phyloP scores from a whole-genome alignment of 345 rosid genomes.

The Aurinia saxatilis region DNA sequence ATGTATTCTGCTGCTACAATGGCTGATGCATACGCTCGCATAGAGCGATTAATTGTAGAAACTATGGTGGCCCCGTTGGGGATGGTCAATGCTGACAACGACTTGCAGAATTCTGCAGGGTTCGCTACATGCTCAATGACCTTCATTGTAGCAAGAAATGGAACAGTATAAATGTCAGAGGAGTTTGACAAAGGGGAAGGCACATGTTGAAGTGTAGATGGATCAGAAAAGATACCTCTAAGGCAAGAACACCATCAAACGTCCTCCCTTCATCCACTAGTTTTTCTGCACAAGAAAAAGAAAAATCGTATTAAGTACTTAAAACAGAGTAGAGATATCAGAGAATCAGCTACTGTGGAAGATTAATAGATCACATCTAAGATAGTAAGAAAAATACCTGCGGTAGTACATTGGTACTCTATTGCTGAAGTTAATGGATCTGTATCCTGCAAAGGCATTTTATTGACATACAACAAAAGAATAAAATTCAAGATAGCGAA shows the following conservation, averaged over 20 bases:
- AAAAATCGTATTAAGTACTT: not conserved
- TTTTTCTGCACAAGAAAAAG: conserved; percentile 45
- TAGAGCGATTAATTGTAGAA: conserved; percentile 79
- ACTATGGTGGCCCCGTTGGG: conserved; percentile 68
- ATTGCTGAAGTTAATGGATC: conserved; percentile 72
- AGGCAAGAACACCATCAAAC: conserved; percentile 80
- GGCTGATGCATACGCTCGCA: conserved; percentile 81
- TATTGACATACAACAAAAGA: conserved; percentile 7
- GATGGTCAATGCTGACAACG: conserved; percentile 56
- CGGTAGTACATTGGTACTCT: conserved; percentile 76
- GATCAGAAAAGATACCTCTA: conserved; percentile 49
- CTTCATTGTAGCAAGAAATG: conserved; percentile 26
- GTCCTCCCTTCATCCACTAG: conserved; percentile 71
- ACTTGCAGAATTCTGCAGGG: conserved; percentile 89
- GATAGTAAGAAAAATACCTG: conserved; percentile 44
- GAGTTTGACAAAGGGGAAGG: not conserved
- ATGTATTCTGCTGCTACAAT: conserved; percentile 88
- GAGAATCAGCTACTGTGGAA: not conserved
- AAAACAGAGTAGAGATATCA: not conserved
- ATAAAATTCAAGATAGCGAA: not conserved
- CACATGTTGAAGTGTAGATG: not conserved
- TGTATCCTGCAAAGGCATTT: conserved; percentile 43
- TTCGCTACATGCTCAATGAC: conserved; percentile 95
- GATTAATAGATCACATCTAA: conserved; percentile 2
- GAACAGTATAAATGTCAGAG: not conserved